Base-by-base conservation (phyloP, 257 asterid genomes). In the Fraxinus pennsylvanica region DNA sequence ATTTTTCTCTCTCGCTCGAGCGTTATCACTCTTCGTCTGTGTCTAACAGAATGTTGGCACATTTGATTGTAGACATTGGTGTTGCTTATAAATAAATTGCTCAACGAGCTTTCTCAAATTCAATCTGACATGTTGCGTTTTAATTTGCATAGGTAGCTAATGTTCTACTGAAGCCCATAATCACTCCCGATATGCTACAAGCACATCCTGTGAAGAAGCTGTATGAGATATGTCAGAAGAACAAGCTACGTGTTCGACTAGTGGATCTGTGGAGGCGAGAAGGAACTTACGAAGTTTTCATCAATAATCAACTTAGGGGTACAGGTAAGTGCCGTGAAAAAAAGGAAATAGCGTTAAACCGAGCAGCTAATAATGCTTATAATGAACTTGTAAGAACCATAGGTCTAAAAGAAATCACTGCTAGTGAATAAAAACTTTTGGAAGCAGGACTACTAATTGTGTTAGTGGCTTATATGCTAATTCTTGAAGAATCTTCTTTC, bases 281-380 rank as follows among this genome's bases (percentile, higher is more conserved):
- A 72, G 89, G 91, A 68, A 83, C 87, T 17, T 89, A 82, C 74
- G 84, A 92, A 82, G 94, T 92, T 61, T 86, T 82, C 74, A 82
- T 91, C 61, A 85, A 82, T 82, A 79, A 87, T 78, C 81, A 88
- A 77, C 88, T 89, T 27, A 85, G 84, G 71, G 97, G 98, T 50
- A 89, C 83, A 85, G 94, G 94, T 35, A 73, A 83, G 72, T 91
- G 94, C 86, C 90, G 27, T 61, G 86, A 78, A n/a, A 94, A 92
- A 86, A 94, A 92, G 86, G 93, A 87, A 72, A 80, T 88, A 22
- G 96, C 98, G 0, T 77, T 89, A 27, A 94, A 92, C 50, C 83
- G 96, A 85, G 97, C 98, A 36, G 98, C 98, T 30, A 82, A 89
- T 72, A 84, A 74, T 80, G 98, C 97, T 59, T 94, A 91, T 70